Evolutionary conservation across 371 early-diverging fungal species (phyloP), one percentile per base, ranked within the genome.

Genomic region (Haplosporangium sp.): DNA sequence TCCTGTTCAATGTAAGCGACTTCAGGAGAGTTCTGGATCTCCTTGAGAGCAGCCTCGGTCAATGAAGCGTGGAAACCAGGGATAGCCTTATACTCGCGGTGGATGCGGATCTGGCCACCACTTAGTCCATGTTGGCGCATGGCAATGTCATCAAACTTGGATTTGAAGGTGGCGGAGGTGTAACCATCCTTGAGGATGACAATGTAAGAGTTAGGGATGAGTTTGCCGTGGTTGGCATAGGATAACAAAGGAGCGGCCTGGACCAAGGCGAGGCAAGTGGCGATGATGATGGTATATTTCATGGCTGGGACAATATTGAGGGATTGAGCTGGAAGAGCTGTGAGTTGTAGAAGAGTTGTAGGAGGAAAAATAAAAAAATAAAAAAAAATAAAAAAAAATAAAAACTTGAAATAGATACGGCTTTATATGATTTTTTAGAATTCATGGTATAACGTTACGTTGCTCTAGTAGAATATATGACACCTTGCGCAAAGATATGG

Each of bases 1-100:
- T n/a, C n/a, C n/a, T n/a, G 71, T 61, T 84, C 84, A 55, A 84
- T 60, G 61, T 69, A 75, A 38, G 63, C 73, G 4, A 84, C 82
- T 61, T 83, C 83, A 27, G 57, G 69, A 39, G 69, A 57, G 19
- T 62, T 61, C 47, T 63, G 60, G 52, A 82, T 57, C 44, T 59
- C 76, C 61, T 69, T 71, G 58, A 76, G 57, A 44, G 71, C 53
- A 34, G 67, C 67, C 9, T 44, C 5, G 48, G 57, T 58, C 35
- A 63, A 58, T 5, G 67, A 61, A 38, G 68, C 68, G 38, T 47
- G 39, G 68, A 67, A 67, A 61, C 70, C 63, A 20, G 56, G 55
- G 63, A 69, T 63, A 58, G 17, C 47, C 4, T 15, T 7, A 48
- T 53, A 69, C 57, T 45, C 27, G 45, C 58, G 70, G 11, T 35